Evolutionary conservation across 2,329 filamentous ascomycete species (phyloP).

Genomic region (Colletotrichum sp.): DNA sequence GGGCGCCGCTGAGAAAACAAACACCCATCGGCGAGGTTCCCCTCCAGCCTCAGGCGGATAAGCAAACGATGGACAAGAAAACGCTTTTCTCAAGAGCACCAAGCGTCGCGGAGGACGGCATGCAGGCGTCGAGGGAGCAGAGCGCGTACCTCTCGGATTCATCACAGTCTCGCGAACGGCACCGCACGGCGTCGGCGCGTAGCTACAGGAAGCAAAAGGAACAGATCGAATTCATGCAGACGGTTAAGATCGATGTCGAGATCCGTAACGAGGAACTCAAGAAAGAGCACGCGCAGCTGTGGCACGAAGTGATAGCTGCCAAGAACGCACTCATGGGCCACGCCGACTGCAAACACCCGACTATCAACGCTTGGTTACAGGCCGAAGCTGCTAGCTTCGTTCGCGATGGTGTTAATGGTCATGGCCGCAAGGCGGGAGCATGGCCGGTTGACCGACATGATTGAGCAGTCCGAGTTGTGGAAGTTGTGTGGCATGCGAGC

Average conservation of each 20-base stretch:
- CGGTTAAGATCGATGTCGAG: background rate
- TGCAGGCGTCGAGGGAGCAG: too few relatives aligned
- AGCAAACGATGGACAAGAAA: too few relatives aligned
- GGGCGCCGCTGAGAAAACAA: too few relatives aligned
- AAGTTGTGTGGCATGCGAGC: too few relatives aligned
- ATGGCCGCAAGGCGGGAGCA: too few relatives aligned
- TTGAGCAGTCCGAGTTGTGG: too few relatives aligned
- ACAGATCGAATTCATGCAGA: background rate
- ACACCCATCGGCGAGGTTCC: too few relatives aligned
- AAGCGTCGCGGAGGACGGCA: too few relatives aligned
- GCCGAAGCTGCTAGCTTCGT: background rate
- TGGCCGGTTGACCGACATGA: too few relatives aligned
- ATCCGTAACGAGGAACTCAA: background rate
- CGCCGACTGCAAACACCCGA: slow-evolving; percentile 5
- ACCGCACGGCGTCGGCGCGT: slow-evolving; percentile 12
- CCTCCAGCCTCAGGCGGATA: too few relatives aligned
- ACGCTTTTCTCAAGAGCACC: too few relatives aligned
- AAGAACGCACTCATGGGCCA: slow-evolving; percentile 17
- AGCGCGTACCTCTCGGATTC: too few relatives aligned
- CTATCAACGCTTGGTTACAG: slow-evolving; percentile 4
- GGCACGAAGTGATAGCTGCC: background rate
- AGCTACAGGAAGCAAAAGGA: slow-evolving; percentile 20
- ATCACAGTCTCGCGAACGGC: background rate
- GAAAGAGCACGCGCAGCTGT: background rate
- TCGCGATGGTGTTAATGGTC: background rate